Base-by-base conservation (phyloP, 176 grass and related monocot genomes). In the Stipa capillata region DNA sequence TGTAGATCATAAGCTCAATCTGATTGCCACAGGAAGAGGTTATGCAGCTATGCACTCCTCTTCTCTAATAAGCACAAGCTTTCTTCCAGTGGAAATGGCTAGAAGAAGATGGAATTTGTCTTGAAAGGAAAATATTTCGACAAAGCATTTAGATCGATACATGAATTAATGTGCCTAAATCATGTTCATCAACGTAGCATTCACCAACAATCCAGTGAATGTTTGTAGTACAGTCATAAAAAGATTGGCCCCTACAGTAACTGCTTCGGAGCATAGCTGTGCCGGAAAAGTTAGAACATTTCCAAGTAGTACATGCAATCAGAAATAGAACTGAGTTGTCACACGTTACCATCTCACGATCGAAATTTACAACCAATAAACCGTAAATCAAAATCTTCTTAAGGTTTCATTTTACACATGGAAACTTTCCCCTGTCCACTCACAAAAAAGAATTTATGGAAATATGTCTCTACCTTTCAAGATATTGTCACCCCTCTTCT, bases 151-250 rank as follows among this genome's bases (percentile, higher is more conserved):
- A 89, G 65, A 77, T 77, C 77, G 78, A 81, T 64, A 64, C 77
- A 85, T 77, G 47, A 65, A n/a, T n/a, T n/a, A n/a, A 89, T 80
- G 77, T 89, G 77, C 82, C 71, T 56, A 85, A 85, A 77, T 63
- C 82, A 89, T 85, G 87, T 81, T 81, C 82, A 81, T 85, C 62
- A 77, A 81, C 81, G 77, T 81, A 81, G 60, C 86, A 75, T 67
- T 64, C 69, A 75, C 76, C 52, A 80, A 71, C 76, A 85, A 64
- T 72, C 58, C 87, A 85, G 81, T 85, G 87, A 62, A 89, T 75
- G 82, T 76, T 85, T 84, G 45, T 37, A 41, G 82, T 69, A 71
- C 82, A 57, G 78, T 18, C 77, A 81, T 81, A 81, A 65, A 71
- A 81, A 40, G 44, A 16, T 16, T 25, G 70, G 51, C n/a, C 80